phyloP scores from a whole-genome alignment of 805 yeast species.

The Wickerhamiella brachini region DNA sequence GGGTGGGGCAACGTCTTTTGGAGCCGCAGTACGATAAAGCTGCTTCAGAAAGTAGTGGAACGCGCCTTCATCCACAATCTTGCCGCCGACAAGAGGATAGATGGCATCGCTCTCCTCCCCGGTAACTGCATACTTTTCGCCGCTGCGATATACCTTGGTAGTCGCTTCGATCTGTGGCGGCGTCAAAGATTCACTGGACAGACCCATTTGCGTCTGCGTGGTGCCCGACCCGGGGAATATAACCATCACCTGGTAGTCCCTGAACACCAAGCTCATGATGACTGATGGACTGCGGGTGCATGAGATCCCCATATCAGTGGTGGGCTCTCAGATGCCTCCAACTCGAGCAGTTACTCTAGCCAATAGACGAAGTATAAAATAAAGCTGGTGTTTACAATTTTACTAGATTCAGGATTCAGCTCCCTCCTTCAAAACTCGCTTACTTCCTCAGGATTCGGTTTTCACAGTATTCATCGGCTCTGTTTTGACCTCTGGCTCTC shows the following conservation, averaged over 20 bases:
- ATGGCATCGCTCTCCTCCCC: slow-evolving; percentile 33
- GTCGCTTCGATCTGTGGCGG: slow-evolving; percentile 70
- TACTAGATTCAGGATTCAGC: too few species aligned
- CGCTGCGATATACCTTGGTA: slow-evolving; percentile 47
- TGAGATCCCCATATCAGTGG: too few species aligned
- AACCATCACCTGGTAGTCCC: slow-evolving; percentile 32
- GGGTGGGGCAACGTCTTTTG: slow-evolving; percentile 36
- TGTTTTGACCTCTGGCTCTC: too few species aligned
- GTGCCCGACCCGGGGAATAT: slow-evolving; percentile 67
- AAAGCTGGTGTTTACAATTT: too few species aligned
- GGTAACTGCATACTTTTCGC: slow-evolving; percentile 25
- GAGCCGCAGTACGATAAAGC: slow-evolving; percentile 34
- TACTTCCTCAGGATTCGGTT: background rate
- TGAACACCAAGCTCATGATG: slow-evolving; percentile 21
- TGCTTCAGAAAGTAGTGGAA: slow-evolving; percentile 46
- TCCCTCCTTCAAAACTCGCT: too few species aligned
- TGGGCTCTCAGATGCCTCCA: too few species aligned
- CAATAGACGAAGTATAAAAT: too few species aligned
- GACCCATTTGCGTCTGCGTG: slow-evolving; percentile 69
- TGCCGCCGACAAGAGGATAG: slow-evolving; percentile 51
- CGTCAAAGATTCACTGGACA: slow-evolving; percentile 46
- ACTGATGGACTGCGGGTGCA: too few species aligned
- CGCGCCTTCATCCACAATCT: slow-evolving; percentile 54
- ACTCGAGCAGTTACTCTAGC: too few species aligned
- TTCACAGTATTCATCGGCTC: too few species aligned